Percentiles rank a stretch among this genome's conserved stretches.
Evolutionary conservation across 2,329 filamentous ascomycete species (phyloP).

Genomic region (Trichoderma pleuroti): DNA sequence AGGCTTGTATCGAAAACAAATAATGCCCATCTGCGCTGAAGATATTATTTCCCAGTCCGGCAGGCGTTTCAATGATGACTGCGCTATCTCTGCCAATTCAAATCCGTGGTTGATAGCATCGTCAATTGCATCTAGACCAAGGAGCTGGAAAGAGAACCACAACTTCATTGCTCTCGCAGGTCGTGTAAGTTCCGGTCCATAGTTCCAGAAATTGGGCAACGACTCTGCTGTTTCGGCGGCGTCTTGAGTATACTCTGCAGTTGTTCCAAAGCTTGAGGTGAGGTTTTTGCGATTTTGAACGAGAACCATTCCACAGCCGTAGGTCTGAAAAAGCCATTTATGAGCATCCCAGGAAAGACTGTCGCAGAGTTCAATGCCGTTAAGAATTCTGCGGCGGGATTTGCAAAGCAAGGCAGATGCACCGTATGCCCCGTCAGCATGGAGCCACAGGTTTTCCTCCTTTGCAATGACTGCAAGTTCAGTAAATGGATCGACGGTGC

Average conservation of each 20-base stretch:
- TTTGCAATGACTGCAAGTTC: conserved; percentile 14
- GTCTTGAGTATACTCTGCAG: conserved; percentile 27
- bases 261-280: conserved; percentile 25
- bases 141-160: conserved; percentile 26
- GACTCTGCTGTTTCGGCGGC: conserved; percentile 26
- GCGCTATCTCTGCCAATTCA: conserved; percentile 23
- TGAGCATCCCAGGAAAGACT: conserved; percentile 29
- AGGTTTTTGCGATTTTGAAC: conserved; percentile 23
- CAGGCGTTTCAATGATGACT: conserved; percentile 21
- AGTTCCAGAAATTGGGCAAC: conserved; percentile 29
- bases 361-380: conserved; percentile 22
- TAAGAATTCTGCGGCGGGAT: conserved; percentile 11
- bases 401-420: conserved; percentile 24
- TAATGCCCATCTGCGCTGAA: conserved; percentile 24
- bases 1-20: conserved; percentile 24
- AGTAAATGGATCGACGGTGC: conserved; percentile 19
- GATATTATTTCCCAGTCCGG: conserved; percentile 26
- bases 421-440: conserved; percentile 28
- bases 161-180: conserved; percentile 28
- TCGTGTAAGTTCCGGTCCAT: conserved; percentile 25
- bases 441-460: conserved; percentile 23
- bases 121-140: conserved; percentile 24
- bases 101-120: conserved; percentile 26
- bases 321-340: conserved; percentile 30
- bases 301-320: conserved; percentile 26